Base-by-base conservation (phyloP, 495 filamentous ascomycete genomes). In the Xeromyces bisporus region DNA sequence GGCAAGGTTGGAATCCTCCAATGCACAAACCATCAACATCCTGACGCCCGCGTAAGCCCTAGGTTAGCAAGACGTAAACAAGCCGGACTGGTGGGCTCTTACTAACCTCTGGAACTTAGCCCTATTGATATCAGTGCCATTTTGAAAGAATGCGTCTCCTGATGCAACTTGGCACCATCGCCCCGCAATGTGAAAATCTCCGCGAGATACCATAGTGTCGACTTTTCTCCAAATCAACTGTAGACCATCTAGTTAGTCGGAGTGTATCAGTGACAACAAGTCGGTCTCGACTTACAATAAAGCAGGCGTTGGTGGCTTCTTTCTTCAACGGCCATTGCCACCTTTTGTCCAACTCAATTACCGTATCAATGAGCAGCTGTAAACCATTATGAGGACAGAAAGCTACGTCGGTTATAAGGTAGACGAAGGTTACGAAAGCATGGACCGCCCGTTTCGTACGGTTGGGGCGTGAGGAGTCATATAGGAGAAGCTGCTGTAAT, bases 201-300 rank as follows among this genome's bases (percentile, higher is more conserved):
- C 55, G 23, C 68, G 58, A 8, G 44, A 56, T 36, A 68, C 69
- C 14, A 59, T 58, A 3, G 57, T 49, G 21, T 83, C 77, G 17
- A 80, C 55, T 26, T 62, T 60, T 48, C 82, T 92, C 80, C 82
- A 89, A 15, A 91, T 55, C 7, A 89, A 54, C 73, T 86, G 30
- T 18, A 27, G 34, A 26, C 11, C 2, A n/a, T 13, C 16, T 28
- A 10, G 26, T 18, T 16, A 16, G 24, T 1, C 5, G n/a, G 9
- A 13, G 3, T n/a, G n/a, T n/a, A n/a, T n/a, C n/a, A n/a, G n/a
- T n/a, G n/a, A n/a, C n/a, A n/a, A n/a, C n/a, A n/a, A n/a, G n/a
- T n/a, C n/a, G n/a, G n/a, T n/a, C n/a, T n/a, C n/a, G n/a, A 39
- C 67, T 32, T 51, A 81, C 78, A 39, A 72, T 75, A 39, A 87